Conservation (phyloP, 495 filamentous ascomycete genomes). For the Podospora anserina region DNA sequence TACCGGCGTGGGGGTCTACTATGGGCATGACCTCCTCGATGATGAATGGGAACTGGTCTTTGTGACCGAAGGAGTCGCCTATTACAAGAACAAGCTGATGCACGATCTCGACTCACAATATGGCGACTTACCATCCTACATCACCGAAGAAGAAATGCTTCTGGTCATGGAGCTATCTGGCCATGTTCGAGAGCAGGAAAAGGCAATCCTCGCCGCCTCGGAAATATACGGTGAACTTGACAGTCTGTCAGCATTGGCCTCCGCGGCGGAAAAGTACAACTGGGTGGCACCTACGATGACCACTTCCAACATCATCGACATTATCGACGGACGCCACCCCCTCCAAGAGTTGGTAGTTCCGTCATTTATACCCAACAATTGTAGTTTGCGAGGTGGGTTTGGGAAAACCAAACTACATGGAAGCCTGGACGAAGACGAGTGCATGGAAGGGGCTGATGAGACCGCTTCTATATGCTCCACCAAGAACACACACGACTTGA, state of each 20-base stretch:
- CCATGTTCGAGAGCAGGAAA: conserved; percentile 66
- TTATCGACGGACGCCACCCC: conserved; percentile 80
- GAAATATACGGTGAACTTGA: conserved; percentile 85
- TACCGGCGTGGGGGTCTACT: conserved; percentile 62
- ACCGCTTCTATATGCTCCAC: not conserved
- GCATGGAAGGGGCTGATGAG: not conserved
- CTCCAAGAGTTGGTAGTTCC: conserved; percentile 86
- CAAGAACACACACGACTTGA: not conserved
- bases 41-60: conserved; percentile 78
- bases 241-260: conserved; percentile 77
- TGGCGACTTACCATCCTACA: conserved; percentile 80
- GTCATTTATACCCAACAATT: conserved; percentile 83
- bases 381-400: conserved; percentile 62
- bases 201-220: conserved; percentile 62
- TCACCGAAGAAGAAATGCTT: conserved; percentile 87
- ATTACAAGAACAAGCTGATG: conserved; percentile 89
- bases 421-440: not conserved
- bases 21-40: conserved; percentile 54
- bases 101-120: conserved; percentile 74
- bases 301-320: conserved; percentile 66
- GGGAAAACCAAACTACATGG: not conserved
- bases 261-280: conserved; percentile 72
- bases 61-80: conserved; percentile 64
- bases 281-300: conserved; percentile 69
- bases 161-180: conserved; percentile 77